Percentiles rank a stretch among this genome's conserved stretches.
Evolutionary conservation across 208 protist species (phyloP).

Genomic region (Crithidia thermophila): DNA sequence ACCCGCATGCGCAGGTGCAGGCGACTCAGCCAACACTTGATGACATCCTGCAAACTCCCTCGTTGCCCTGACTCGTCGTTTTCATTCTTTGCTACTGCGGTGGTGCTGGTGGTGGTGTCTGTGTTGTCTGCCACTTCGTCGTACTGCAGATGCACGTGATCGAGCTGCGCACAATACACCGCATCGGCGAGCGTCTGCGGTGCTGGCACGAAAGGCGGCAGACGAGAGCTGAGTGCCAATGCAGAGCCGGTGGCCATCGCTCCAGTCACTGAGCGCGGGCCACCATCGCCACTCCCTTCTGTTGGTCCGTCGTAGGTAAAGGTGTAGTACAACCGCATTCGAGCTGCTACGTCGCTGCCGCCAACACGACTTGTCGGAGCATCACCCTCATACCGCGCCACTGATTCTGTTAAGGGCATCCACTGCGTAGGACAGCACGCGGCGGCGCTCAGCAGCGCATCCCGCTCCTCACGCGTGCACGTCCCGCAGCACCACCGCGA

Average conservation of each 20-base stretch:
- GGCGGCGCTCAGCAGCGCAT: slow-evolving; percentile 21
- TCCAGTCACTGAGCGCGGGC: no score
- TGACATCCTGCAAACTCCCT: no score
- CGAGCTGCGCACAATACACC: slow-evolving; percentile 28
- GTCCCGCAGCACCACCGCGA: slow-evolving; percentile 22
- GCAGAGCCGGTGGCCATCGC: no score
- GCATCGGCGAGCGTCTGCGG: slow-evolving; percentile 9
- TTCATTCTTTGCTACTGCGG: neutral
- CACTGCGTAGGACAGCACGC: slow-evolving; percentile 27
- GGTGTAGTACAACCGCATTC: slow-evolving; percentile 24
- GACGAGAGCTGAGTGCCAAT: neutral
- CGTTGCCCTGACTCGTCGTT: neutral
- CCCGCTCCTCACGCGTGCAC: slow-evolving; percentile 18
- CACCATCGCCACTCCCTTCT: no score
- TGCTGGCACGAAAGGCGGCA: neutral
- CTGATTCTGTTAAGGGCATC: slow-evolving; percentile 28
- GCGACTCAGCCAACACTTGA: slow-evolving; percentile 30
- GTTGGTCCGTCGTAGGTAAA: slow-evolving; percentile 30
- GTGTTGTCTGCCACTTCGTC: neutral
- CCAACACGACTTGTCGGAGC: no score
- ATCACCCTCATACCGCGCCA: no score
- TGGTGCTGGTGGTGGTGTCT: neutral
- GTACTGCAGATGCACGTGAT: slow-evolving; percentile 15
- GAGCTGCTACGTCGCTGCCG: neutral
- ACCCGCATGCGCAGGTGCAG: slow-evolving; percentile 16